Base-by-base conservation (phyloP, 768 basidiomycete genomes). In the Serendipita sp. region DNA sequence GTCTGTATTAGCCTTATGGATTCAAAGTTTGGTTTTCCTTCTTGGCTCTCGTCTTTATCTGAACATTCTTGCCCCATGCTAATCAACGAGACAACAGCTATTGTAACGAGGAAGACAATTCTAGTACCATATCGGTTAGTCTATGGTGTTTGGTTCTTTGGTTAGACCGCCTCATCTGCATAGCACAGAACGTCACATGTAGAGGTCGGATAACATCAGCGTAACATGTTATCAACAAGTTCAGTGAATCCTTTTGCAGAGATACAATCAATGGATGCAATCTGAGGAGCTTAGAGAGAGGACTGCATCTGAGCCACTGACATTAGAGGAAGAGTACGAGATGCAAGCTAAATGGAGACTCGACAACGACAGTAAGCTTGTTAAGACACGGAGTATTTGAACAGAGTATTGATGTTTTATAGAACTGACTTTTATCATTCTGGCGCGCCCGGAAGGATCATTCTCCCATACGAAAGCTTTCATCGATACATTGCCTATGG, bases 341-440 rank as follows among this genome's bases (percentile, higher is more conserved):
- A 95, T 95, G 92, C 92, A 95, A 72, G 76, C 92, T 91, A 90
- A 86, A 72, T 96, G 94, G 93, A 85, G 84, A 69, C 69, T 79
- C 2, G 93, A 97, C 70, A 80, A 84, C 46, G 92, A 96, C 73
- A 96, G 85, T 84, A 63, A 65, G 80, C 72, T 16, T 44, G 11
- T 29, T 40, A 29, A 31, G 10, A 46, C 27, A 29, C 27, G 23
- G 23, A 23, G 23, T 23, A 53, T 66, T n/a, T 1, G 3, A 63
- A 45, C 48, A 27, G 27, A 23, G 48, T 33, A 43, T 29, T n/a
- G 46, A 18, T 52, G 27, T n/a, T 33, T 16, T 48, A 4, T 70
- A 86, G 85, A 95, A 72, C 75, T 95, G 13, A 95, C 93, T 0
- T 95, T 95, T 72, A 95, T 97, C 74, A 75, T 97, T 55, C 83